phyloP scores from a whole-genome alignment of 2,329 filamentous ascomycete species.

The Amesomyces nigricolor region DNA sequence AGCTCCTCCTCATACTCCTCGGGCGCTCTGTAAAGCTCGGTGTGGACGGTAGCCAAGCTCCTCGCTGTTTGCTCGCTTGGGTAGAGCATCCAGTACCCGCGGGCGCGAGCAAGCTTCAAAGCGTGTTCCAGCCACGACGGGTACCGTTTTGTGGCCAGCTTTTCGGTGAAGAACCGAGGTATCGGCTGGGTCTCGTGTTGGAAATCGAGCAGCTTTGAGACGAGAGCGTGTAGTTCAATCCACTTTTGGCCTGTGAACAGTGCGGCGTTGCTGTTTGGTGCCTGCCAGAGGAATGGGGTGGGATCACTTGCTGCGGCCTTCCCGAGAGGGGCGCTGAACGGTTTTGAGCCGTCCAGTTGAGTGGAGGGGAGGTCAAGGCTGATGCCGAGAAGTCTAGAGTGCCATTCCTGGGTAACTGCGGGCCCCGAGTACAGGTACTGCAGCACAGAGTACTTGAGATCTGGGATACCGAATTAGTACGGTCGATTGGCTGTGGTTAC shows the following conservation, averaged over 20 bases:
- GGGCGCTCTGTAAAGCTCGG: constrained; percentile 65
- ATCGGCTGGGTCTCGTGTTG: constrained; percentile 33
- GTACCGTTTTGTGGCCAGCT: constrained; percentile 59
- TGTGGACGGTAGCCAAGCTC: constrained; percentile 67
- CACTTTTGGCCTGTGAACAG: constrained; percentile 83
- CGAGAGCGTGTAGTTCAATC: constrained; percentile 76
- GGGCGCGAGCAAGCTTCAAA: constrained; percentile 66
- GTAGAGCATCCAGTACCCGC: constrained; percentile 76
- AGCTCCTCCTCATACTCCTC: constrained; percentile 54
- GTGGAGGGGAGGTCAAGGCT: constrained; percentile 69
- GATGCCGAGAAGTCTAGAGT: constrained; percentile 63
- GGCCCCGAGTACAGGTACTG: constrained; percentile 67
- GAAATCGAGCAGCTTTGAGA: constrained; percentile 55
- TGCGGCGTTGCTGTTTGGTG: constrained; percentile 73
- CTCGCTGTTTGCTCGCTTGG: constrained; percentile 53
- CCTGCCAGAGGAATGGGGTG: constrained; percentile 75
- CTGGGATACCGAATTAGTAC: constrained; percentile 29
- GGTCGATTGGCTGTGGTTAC: no score
- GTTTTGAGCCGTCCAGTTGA: constrained; percentile 54
- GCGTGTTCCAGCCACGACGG: constrained; percentile 76
- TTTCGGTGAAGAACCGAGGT: constrained; percentile 42
- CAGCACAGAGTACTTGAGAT: constrained; percentile 71
- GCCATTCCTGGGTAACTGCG: constrained; percentile 40
- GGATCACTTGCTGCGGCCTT: constrained; percentile 26
- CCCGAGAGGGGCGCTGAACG: constrained; percentile 43